These are phyloP conservation scores for Arthrinium puccinioides DNA, from an alignment of 2,329 filamentous ascomycete species.

Conservation along the genomic window DNA sequence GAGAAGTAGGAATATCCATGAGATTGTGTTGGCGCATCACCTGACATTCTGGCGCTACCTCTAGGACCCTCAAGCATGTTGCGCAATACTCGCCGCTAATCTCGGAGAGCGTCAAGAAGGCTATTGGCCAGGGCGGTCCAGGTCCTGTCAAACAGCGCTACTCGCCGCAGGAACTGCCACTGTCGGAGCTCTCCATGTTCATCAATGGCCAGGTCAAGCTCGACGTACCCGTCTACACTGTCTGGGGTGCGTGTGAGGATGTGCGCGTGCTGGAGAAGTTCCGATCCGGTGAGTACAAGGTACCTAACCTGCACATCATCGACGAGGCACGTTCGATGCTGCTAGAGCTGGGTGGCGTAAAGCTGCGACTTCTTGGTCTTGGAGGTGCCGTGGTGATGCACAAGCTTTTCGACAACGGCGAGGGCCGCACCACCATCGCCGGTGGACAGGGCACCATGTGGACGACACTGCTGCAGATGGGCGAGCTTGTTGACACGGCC, in stretches of 20 bases:
- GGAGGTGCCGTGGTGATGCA: constrained; percentile 99
- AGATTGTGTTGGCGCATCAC: not conserved
- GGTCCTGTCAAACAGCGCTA: constrained; percentile 84
- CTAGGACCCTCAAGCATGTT: constrained; percentile 94
- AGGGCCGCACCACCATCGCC: constrained; percentile 94
- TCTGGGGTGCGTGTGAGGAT: constrained; percentile 98
- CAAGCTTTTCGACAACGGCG: constrained; percentile 98
- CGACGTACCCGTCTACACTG: constrained; percentile 94
- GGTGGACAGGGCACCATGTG: constrained; percentile 99
- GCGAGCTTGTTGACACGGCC: constrained; percentile 93
- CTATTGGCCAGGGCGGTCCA: constrained; percentile 56
- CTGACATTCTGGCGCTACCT: constrained; percentile 12
- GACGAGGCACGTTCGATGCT: constrained; percentile 96
- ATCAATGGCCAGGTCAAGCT: constrained; percentile 83
- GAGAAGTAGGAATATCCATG: constrained; percentile 69
- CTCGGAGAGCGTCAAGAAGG: constrained; percentile 65
- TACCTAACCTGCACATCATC: constrained; percentile 95
- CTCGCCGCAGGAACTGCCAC: constrained; percentile 70
- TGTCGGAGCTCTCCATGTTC: constrained; percentile 87
- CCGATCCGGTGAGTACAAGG: constrained; percentile 94
- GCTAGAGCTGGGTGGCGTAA: constrained; percentile 89
- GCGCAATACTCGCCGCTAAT: constrained; percentile 97
- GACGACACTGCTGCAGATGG: constrained; percentile 97
- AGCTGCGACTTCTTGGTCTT: constrained; percentile 86
- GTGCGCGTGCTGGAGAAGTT: constrained; percentile 97